Conservation (phyloP, 2,329 filamentous ascomycete genomes). For the Cladosporium sp. region DNA sequence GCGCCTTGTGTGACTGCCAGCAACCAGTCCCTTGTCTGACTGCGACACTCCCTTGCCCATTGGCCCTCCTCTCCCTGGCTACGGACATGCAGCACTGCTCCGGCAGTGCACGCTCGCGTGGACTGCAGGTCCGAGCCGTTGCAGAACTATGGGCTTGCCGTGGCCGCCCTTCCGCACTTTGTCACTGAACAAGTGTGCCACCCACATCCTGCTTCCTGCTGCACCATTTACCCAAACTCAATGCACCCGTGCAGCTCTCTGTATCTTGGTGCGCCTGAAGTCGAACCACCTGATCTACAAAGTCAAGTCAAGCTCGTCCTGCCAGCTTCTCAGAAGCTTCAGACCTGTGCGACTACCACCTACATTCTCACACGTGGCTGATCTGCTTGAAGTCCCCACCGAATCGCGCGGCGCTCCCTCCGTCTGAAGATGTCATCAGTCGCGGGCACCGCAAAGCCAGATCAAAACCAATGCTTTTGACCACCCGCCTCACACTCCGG, state of each 20-base stretch:
- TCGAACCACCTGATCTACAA: background rate
- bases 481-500: background rate
- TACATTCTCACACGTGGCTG: conserved; percentile 10
- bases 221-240: background rate
- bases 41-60: conserved; percentile 1
- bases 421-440: background rate
- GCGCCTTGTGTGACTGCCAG: conserved; percentile 7
- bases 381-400: background rate
- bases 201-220: background rate
- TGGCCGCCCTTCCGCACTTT: background rate
- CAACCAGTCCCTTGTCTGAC: background rate
- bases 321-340: background rate
- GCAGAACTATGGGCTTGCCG: conserved; percentile 4
- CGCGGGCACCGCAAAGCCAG: background rate
- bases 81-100: background rate
- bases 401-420: background rate
- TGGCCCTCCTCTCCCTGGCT: background rate
- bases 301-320: conserved; percentile 1
- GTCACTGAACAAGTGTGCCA: conserved; percentile 5
- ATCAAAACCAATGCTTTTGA: background rate
- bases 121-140: conserved; percentile 10
- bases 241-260: conserved; percentile 1
- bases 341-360: background rate
- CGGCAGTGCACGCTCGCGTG: conserved; percentile 8
- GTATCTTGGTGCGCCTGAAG: background rate